A percentile compares a stretch with the other conserved stretches of the same genome.
Evolutionary conservation across 495 filamentous ascomycete genomes (phyloP).

Genomic region (Xeromyces bisporus): DNA sequence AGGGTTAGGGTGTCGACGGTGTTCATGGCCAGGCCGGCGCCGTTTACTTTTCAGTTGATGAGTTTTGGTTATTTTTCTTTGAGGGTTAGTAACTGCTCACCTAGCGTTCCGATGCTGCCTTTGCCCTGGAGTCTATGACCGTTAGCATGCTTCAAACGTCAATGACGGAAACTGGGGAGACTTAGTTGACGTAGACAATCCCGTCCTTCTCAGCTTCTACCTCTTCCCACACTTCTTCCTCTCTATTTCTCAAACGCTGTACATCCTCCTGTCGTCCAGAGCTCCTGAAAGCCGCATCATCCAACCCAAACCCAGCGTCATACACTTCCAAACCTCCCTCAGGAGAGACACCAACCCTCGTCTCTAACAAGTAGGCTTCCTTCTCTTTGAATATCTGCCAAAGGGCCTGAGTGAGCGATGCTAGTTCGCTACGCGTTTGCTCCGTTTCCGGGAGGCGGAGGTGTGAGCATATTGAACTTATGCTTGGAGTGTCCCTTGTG

Average conservation of each 20-base stretch:
- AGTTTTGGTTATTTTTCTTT: not conserved
- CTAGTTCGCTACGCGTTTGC: constrained; percentile 22
- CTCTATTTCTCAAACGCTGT: constrained; percentile 36
- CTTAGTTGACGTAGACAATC: constrained; percentile 54
- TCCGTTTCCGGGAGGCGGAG: constrained; percentile 29
- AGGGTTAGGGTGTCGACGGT: constrained; percentile 62
- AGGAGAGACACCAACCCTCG: constrained; percentile 22
- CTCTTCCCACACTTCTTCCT: constrained; percentile 38
- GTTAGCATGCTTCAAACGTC: constrained; percentile 3
- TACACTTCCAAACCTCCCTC: constrained; percentile 30
- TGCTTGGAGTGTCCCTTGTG: constrained; percentile 15
- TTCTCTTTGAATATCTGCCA: constrained; percentile 45
- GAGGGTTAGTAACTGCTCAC: constrained; percentile 9
- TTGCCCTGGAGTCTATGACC: constrained; percentile 23
- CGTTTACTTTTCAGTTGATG: constrained; percentile 42
- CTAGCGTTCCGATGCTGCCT: constrained; percentile 50
- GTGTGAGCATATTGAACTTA: constrained; percentile 29
- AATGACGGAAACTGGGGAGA: not conserved
- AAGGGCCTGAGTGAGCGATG: constrained; percentile 34
- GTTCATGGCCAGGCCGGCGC: constrained; percentile 86
- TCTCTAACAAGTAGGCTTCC: constrained; percentile 48
- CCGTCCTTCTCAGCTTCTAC: constrained; percentile 51
- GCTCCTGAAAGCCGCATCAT: constrained; percentile 61
- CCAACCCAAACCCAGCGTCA: constrained; percentile 46
- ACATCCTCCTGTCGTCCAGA: constrained; percentile 46